Conservation (phyloP, 2,329 filamentous ascomycete genomes). For the Alternaria sp. region DNA sequence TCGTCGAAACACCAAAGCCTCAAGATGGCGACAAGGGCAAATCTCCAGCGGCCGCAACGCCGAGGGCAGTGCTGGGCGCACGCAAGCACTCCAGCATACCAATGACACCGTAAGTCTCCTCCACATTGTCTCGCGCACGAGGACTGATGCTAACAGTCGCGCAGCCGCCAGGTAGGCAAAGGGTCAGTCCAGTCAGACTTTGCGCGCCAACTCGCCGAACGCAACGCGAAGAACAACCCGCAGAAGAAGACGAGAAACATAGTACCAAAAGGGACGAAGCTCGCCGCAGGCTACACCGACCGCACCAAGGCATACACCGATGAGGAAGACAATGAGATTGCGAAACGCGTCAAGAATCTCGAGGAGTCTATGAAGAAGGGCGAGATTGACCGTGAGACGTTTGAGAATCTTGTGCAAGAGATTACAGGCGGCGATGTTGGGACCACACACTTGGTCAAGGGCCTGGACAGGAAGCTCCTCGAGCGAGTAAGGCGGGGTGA, state of each 20-base stretch:
- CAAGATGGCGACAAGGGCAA: conserved; percentile 41
- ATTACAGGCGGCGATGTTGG: conserved; percentile 82
- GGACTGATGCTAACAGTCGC: conserved; percentile 13
- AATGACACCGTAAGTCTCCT: conserved; percentile 82
- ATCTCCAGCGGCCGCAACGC: conserved; percentile 39
- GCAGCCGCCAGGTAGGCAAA: conserved; percentile 69
- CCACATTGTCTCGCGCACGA: not conserved
- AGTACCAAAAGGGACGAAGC: conserved; percentile 81
- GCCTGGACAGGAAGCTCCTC: conserved; percentile 83
- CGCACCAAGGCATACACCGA: conserved; percentile 71
- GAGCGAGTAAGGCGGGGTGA: conserved; percentile 74
- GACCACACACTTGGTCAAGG: conserved; percentile 89
- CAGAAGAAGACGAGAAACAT: conserved; percentile 80
- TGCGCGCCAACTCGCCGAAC: conserved; percentile 82
- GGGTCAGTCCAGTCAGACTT: conserved; percentile 71
- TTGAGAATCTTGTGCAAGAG: conserved; percentile 76
- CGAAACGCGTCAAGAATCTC: conserved; percentile 75
- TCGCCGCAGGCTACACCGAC: conserved; percentile 84
- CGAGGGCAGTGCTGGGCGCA: conserved; percentile 71
- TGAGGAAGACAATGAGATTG: conserved; percentile 63
- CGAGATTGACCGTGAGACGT: conserved; percentile 81
- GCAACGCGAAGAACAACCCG: conserved; percentile 62
- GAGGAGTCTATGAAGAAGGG: conserved; percentile 84
- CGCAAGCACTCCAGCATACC: conserved; percentile 82
- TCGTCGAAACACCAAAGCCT: conserved; percentile 58